Evolutionary conservation across 2,329 filamentous ascomycete genomes (phyloP), one percentile per base, ranked within the genome.

Genomic region (Penicillium sp.): DNA sequence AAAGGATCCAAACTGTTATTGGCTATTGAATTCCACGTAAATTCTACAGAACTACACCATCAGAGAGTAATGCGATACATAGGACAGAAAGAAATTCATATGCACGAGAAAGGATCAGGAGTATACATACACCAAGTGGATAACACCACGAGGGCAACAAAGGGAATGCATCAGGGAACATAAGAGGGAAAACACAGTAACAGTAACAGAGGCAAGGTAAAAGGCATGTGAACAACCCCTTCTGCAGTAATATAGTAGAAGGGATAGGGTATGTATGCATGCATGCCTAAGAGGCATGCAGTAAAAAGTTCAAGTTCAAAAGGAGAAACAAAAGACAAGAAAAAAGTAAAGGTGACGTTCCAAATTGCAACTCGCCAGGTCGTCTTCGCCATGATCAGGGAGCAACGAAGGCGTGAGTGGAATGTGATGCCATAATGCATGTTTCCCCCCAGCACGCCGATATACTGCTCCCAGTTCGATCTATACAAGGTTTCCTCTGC

Each of bases 61-160:
- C 12, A 19, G 7, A 25, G 17, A 36, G 29, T 13, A 19, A 23
- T 42, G 38, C 17, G 15, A 36, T 41, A 12, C n/a, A 27, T 15
- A 39, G 19, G 31, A 52, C 27, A 42, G 21, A 53, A 57, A 48
- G 49, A 43, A 42, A 42, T 47, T 53, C 49, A 57, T 57, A 47
- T 57, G 55, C 49, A 53, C 41, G 41, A 27, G n/a, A 42, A 53
- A 47, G 39, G 8, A 43, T 19, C 49, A 47, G 36, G 41, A 57
- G 55, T 57, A 57, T 57, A 57, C 49, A 53, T 57, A 53, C 42
- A 57, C 49, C 49, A 48, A 42, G 49, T 45, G 55, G 42, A 57
- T 47, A 29, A 41, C 10, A 33, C 35, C 49, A 48, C 55, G 17
- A 48, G 35, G 49, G 49, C 55, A 48, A 48, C 21, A 43, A 43